Evolutionary conservation across 2,329 filamentous ascomycete genomes (phyloP), one percentile per base, ranked within the genome.

Genomic region (Ilyonectria mors-panacis): DNA sequence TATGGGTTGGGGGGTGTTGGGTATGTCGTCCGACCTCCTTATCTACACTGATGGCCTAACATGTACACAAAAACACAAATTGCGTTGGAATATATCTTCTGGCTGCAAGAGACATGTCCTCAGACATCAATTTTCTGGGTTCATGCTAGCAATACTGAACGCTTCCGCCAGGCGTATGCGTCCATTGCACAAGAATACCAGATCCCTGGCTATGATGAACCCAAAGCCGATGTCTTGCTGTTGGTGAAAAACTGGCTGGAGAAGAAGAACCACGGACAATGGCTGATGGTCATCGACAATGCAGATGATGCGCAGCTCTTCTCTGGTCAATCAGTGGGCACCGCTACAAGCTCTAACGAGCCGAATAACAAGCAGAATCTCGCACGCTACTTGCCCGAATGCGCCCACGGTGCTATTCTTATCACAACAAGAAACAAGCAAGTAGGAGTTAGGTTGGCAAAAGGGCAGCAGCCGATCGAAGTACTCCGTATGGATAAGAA

Each of bases 201-300:
- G 44, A 68, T 81, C 2, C 63, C 70, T 15, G 74, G 71, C 12
- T 68, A 74, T 19, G 58, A 76, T 17, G 42, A 77, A 6, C 68
- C 75, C 1, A 68, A 75, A 4, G 67, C 60, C 9, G 48, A 80
- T 47, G 68, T 80, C 17, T 67, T 67, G 9, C 65, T 70, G 59
- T 77, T 81, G 23, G 74, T 81, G 3, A 69, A 71, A 47, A 35
- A 55, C 55, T 82, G 77, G 79, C 72, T 81, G 15, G 73, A 68
- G 6, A 68, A 56, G 9, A 50, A 47, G n/a, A 7, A 35, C 17
- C 19, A 37, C n/a, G 28, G 47, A 12, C 10, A 39, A n/a, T 67
- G 65, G 59, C n/a, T 67, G 1, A 55, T 67, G 59, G 39, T 63
- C n/a, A 55, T 67, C 17, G 65, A 67, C 19, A 67, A 62, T 28